Evolutionary conservation across 495 filamentous ascomycete species (phyloP).

Genomic region (Entonaema liquescens): DNA sequence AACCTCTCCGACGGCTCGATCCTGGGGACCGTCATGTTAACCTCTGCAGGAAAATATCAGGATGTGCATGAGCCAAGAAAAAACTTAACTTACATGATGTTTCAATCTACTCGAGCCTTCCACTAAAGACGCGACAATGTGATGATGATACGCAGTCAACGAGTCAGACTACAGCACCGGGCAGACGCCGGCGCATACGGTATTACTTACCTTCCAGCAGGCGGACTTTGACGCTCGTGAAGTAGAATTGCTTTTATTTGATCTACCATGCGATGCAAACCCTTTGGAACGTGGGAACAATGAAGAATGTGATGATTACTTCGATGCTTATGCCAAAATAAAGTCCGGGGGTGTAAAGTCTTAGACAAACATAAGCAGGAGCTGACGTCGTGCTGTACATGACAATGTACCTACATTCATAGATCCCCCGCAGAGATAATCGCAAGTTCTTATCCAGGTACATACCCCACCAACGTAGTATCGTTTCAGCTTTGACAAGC

Average conservation of each 20-base stretch:
- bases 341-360: not conserved
- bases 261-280: not conserved
- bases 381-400: not conserved
- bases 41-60: not conserved
- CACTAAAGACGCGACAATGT: not conserved
- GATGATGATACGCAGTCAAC: conserved; percentile 2
- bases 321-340: not conserved
- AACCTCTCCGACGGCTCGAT: conserved; percentile 72
- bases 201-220: not conserved
- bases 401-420: not conserved
- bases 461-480: not conserved
- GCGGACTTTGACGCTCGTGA: not conserved
- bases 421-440: not conserved
- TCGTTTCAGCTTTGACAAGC: not conserved
- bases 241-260: not conserved
- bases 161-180: not conserved
- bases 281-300: not conserved
- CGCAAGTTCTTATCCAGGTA: not conserved
- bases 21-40: conserved; percentile 50
- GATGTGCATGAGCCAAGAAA: not conserved
- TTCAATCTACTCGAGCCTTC: not conserved
- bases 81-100: not conserved
- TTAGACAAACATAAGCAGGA: not conserved
- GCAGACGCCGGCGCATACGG: conserved; percentile 6
- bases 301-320: not conserved